Conservation (phyloP, 1,284 basidiomycete genomes). For the Heterobasidion occidentale region DNA sequence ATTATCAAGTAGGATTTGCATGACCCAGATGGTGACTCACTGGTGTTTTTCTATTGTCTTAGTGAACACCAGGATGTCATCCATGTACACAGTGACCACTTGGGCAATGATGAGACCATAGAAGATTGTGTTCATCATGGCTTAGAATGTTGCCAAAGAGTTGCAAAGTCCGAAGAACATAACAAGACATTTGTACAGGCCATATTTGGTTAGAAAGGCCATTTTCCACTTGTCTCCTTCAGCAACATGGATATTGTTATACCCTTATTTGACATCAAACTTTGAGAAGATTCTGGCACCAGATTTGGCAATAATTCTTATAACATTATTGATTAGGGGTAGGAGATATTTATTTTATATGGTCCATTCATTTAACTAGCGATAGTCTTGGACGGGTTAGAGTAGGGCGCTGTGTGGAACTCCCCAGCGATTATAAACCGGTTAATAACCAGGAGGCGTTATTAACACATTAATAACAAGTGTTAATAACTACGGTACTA, state of each 20-base stretch:
- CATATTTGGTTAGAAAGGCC: not conserved
- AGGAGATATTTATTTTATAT: not conserved
- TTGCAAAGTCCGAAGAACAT: slow-evolving; percentile 1
- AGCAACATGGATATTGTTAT: not conserved
- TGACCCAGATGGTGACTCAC: not conserved
- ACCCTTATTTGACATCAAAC: not conserved
- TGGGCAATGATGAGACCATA: not conserved
- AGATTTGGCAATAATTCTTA: not conserved
- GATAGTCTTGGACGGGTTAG: slow-evolving; percentile 1
- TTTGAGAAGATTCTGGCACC: not conserved
- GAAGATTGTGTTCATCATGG: not conserved
- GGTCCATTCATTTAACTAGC: not conserved
- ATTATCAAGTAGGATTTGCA: not conserved
- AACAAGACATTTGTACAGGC: not conserved
- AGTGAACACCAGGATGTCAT: not conserved
- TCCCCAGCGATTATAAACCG: too few relatives aligned
- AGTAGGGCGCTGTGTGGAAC: not conserved
- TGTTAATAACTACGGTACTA: too few relatives aligned
- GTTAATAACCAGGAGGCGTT: too few relatives aligned
- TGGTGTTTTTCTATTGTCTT: not conserved
- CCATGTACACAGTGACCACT: not conserved
- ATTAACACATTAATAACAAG: too few relatives aligned
- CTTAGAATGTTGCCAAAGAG: not conserved
- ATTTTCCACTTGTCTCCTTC: not conserved
- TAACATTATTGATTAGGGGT: not conserved